Conservation (phyloP, 371 early-diverging fungal genomes). For the Apophysomyces variabilis region DNA sequence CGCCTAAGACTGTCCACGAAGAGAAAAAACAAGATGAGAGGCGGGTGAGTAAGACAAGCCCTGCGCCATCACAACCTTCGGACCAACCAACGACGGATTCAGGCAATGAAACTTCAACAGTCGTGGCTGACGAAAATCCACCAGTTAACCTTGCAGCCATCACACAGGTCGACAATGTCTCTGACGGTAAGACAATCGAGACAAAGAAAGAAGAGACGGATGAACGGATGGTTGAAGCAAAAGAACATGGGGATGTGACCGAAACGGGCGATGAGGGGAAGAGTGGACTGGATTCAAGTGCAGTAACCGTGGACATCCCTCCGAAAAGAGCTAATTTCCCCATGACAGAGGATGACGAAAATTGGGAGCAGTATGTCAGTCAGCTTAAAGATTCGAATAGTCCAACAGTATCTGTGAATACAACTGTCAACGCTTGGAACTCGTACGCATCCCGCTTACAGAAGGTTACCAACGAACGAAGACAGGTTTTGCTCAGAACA, state of each 20-base stretch:
- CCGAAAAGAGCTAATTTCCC: slow-evolving; percentile 4
- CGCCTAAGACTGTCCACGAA: no score
- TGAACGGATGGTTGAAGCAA: no score
- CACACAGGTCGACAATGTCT: no score
- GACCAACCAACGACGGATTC: no score
- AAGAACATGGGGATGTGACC: background rate
- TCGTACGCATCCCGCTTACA: slow-evolving; percentile 24
- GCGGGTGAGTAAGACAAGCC: no score
- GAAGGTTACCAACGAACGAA: background rate
- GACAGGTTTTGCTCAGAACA: background rate
- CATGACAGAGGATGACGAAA: slow-evolving; percentile 26
- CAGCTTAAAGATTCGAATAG: background rate
- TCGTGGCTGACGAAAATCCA: no score
- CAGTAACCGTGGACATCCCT: background rate
- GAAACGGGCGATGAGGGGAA: background rate
- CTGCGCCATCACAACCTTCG: no score
- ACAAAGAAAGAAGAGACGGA: no score
- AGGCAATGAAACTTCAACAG: no score
- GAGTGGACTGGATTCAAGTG: background rate
- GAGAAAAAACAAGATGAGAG: no score
- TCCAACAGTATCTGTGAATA: background rate
- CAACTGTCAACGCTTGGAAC: slow-evolving; percentile 21
- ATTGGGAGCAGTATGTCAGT: slow-evolving; percentile 26
- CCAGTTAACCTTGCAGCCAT: no score
- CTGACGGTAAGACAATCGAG: no score